These are phyloP conservation scores for Dictyostelium capitatum DNA, from an alignment of 78 protist species.

Conservation along the genomic window DNA sequence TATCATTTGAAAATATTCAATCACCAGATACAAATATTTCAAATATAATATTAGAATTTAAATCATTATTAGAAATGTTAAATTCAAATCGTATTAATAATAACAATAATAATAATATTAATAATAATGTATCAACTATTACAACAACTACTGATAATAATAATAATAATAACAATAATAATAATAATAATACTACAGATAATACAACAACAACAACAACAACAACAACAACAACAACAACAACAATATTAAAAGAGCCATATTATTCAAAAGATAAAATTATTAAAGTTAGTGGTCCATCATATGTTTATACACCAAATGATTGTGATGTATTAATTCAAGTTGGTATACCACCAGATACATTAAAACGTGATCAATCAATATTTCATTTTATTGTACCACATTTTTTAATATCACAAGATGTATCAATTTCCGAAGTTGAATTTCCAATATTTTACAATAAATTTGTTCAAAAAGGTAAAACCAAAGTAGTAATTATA, in stretches of 20 bases:
- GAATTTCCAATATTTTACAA: constrained; percentile 77
- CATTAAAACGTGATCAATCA: constrained; percentile 74
- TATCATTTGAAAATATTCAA: neutral
- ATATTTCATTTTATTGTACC: constrained; percentile 46
- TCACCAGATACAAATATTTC: constrained; percentile 15
- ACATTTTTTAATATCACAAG: constrained; percentile 45
- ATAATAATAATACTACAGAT: neutral
- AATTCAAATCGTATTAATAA: neutral
- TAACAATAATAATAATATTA: neutral
- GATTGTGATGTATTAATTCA: constrained; percentile 73
- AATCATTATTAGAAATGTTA: neutral
- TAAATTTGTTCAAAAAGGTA: constrained; percentile 41
- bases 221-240: neutral
- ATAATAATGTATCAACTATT: neutral
- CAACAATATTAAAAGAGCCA: neutral
- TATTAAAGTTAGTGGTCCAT: neutral
- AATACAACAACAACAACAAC: neutral
- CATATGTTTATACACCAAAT: neutral
- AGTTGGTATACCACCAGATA: constrained; percentile 90
- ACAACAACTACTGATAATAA: neutral
- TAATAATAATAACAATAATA: neutral
- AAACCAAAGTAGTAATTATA: constrained; percentile 50
- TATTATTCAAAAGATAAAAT: constrained; percentile 4
- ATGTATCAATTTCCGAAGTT: constrained; percentile 72
- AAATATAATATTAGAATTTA: neutral